These are phyloP conservation scores for Boletellus sp. DNA, from an alignment of 1,284 basidiomycete species.

Conservation along the genomic window DNA sequence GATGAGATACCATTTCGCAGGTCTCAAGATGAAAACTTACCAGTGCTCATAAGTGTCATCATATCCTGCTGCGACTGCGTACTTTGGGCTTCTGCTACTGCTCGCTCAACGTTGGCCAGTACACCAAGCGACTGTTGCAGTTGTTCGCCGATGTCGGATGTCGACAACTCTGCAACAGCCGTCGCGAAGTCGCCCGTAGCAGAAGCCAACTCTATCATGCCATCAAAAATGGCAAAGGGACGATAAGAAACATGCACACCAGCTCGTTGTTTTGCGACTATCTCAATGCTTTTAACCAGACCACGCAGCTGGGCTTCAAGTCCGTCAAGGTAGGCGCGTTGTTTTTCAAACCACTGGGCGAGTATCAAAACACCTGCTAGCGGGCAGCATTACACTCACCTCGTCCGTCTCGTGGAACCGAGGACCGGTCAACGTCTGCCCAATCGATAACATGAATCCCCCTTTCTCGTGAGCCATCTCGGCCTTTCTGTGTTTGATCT, in stretches of 20 bases:
- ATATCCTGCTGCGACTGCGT: conserved; percentile 78
- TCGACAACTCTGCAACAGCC: conserved; percentile 60
- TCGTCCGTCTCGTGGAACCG: conserved; percentile 93
- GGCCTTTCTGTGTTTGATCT: conserved; percentile 86
- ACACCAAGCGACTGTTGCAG: conserved; percentile 65
- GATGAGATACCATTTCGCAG: conserved; percentile 15
- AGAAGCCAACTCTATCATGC: conserved; percentile 57
- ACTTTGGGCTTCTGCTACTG: conserved; percentile 66
- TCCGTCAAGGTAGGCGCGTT: conserved; percentile 82
- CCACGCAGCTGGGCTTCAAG: conserved; percentile 87
- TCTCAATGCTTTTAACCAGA: conserved; percentile 82
- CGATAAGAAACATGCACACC: conserved; percentile 40
- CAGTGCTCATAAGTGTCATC: conserved; percentile 71
- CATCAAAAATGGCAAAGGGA: neutral
- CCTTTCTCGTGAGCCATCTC: conserved; percentile 72
- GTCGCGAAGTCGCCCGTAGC: conserved; percentile 73
- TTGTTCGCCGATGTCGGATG: conserved; percentile 73
- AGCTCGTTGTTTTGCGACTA: conserved; percentile 75
- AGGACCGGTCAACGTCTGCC: conserved; percentile 74
- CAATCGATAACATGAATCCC: conserved; percentile 77
- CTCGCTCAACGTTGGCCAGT: conserved; percentile 70
- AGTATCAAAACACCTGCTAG: neutral
- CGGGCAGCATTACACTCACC: conserved; percentile 38
- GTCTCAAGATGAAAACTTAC: conserved; percentile 32
- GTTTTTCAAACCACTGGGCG: conserved; percentile 86